Percentiles rank a stretch among this genome's conserved stretches.
Evolutionary conservation across 352 stramenopile species (phyloP).

Genomic region (Phytophthora pinifolia): DNA sequence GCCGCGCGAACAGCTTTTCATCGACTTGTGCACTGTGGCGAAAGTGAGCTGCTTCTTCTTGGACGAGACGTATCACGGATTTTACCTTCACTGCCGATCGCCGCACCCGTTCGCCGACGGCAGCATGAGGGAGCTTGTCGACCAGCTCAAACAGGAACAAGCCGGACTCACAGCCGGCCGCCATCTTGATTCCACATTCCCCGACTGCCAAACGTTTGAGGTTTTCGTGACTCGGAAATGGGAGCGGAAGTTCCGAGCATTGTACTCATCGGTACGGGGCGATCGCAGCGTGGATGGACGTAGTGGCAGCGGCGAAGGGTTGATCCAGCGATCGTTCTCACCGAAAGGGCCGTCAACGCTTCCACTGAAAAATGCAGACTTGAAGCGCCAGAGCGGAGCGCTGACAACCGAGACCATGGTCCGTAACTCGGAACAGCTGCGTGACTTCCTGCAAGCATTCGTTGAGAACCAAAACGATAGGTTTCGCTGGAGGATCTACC

Average conservation of each 20-base stretch:
- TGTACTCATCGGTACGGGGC: slow-evolving; percentile 48
- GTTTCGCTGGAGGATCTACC: slow-evolving; percentile 76
- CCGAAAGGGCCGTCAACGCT: slow-evolving; percentile 23
- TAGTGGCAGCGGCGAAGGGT: slow-evolving; percentile 21
- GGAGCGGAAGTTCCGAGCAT: slow-evolving; percentile 76
- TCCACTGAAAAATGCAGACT: slow-evolving; percentile 20
- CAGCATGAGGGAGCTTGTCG: slow-evolving; percentile 91
- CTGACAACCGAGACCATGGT: slow-evolving; percentile 55
- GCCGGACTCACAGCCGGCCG: slow-evolving; percentile 81
- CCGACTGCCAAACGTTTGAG: slow-evolving; percentile 90
- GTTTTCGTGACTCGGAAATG: slow-evolving; percentile 91
- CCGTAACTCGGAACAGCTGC: slow-evolving; percentile 50
- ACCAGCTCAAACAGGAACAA: slow-evolving; percentile 92
- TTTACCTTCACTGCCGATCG: slow-evolving; percentile 94
- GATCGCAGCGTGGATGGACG: slow-evolving; percentile 13
- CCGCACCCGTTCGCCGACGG: slow-evolving; percentile 92
- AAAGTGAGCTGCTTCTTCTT: slow-evolving; percentile 93
- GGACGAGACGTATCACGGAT: slow-evolving; percentile 92
- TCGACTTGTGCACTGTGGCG: slow-evolving; percentile 94
- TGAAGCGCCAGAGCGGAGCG: slow-evolving; percentile 17
- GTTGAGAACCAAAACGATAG: slow-evolving; percentile 82
- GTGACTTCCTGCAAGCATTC: slow-evolving; percentile 83
- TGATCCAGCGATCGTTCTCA: slow-evolving; percentile 34
- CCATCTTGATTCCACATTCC: slow-evolving; percentile 78
- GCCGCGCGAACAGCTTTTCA: slow-evolving; percentile 75